Conservation (phyloP, 1,139 yeast genomes). For the Debaryomycetaceae sp. region DNA sequence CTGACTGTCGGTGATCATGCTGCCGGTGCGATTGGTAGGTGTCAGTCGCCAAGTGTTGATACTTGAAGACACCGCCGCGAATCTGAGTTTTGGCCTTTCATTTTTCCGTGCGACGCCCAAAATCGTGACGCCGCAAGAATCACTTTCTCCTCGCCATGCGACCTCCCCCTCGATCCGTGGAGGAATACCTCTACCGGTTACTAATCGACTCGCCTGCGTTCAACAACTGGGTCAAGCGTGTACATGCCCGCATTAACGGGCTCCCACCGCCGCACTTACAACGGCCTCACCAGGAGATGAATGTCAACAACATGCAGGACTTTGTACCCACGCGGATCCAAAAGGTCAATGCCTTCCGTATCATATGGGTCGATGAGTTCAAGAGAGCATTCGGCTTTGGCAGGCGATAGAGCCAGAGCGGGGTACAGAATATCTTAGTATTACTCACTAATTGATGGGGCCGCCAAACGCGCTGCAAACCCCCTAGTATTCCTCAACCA, state of each 20-base stretch:
- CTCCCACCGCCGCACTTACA: constrained; percentile 32
- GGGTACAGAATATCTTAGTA: background rate
- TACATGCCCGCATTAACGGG: constrained; percentile 66
- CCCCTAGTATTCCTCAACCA: constrained; percentile 22
- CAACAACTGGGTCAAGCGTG: constrained; percentile 61
- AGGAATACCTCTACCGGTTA: constrained; percentile 43
- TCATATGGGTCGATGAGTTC: constrained; percentile 63
- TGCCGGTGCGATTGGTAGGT: constrained; percentile 2
- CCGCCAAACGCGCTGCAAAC: too few species aligned
- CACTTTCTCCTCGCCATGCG: too few species aligned
- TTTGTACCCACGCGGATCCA: constrained; percentile 51
- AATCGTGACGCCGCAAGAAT: too few species aligned
- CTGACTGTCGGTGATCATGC: constrained; percentile 79
- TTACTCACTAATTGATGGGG: too few species aligned
- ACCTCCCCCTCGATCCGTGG: constrained; percentile 37
- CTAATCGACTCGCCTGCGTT: constrained; percentile 61
- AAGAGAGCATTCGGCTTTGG: constrained; percentile 48
- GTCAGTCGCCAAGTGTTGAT: too few species aligned
- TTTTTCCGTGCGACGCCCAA: too few species aligned
- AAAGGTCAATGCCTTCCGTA: constrained; percentile 56
- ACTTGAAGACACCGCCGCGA: too few species aligned
- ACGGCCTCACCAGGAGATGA: constrained; percentile 14
- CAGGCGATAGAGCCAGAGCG: constrained; percentile 13
- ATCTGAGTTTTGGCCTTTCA: too few species aligned
- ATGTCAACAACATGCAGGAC: constrained; percentile 18